These are phyloP conservation scores for Venturia pyrina DNA, from an alignment of 2,329 filamentous ascomycete genomes.

Conservation along the genomic window DNA sequence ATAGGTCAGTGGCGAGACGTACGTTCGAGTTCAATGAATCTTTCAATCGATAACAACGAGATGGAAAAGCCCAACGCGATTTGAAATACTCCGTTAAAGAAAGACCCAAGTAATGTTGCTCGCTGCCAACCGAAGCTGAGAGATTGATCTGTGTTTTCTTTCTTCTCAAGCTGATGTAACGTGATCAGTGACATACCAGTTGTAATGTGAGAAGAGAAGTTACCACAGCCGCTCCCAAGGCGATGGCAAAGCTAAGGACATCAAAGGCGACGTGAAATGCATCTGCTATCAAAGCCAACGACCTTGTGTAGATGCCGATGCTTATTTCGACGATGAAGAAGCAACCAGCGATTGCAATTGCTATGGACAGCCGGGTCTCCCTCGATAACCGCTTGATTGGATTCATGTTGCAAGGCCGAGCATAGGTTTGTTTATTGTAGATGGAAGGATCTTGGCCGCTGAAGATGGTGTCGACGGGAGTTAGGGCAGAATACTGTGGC, in stretches of 20 bases:
- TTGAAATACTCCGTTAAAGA: constrained; percentile 72
- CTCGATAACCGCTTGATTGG: constrained; percentile 2
- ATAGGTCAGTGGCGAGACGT: constrained; percentile 17
- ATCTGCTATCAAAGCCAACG: constrained; percentile 64
- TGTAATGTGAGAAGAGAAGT: not conserved
- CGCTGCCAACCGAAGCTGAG: constrained; percentile 70
- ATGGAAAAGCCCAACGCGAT: constrained; percentile 64
- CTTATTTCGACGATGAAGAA: constrained; percentile 14
- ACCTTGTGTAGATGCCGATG: constrained; percentile 61
- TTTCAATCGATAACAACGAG: constrained; percentile 61
- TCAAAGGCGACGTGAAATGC: constrained; percentile 55
- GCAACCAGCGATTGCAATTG: constrained; percentile 11
- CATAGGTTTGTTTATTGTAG: not conserved
- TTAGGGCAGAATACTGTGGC: not conserved
- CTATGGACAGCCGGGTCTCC: constrained; percentile 2
- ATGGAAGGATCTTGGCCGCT: not conserved
- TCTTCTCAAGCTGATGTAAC: constrained; percentile 43
- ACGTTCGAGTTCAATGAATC: constrained; percentile 52
- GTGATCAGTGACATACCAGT: not conserved
- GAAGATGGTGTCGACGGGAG: not conserved
- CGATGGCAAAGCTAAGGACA: constrained; percentile 57
- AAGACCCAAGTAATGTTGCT: constrained; percentile 62
- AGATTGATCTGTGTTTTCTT: constrained; percentile 44
- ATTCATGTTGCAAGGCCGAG: not conserved
- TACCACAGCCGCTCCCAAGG: constrained; percentile 50